phyloP scores from a whole-genome alignment of 805 yeast genomes.

The Citeromyces nyonsensis region DNA sequence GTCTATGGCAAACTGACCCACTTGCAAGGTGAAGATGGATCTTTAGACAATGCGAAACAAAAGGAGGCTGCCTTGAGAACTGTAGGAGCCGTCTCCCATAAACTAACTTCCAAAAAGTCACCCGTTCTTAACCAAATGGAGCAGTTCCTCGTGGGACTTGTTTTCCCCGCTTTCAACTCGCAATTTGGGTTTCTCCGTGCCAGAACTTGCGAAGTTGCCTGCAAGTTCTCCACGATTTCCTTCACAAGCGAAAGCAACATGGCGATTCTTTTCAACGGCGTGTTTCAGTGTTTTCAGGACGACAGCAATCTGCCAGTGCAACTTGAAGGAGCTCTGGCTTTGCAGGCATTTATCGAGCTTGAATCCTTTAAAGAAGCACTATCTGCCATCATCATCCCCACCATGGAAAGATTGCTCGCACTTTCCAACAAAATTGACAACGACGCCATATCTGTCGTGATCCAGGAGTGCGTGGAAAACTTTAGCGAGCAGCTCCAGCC shows the following conservation, averaged over 20 bases:
- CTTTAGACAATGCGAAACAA: slow-evolving; percentile 39
- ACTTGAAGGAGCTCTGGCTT: slow-evolving; percentile 71
- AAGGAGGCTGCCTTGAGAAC: slow-evolving; percentile 73
- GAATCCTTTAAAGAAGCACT: slow-evolving; percentile 57
- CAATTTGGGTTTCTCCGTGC: slow-evolving; percentile 58
- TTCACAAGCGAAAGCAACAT: slow-evolving; percentile 23
- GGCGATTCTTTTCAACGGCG: slow-evolving; percentile 26
- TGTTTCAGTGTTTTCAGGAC: slow-evolving; percentile 29
- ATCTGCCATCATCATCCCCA: slow-evolving; percentile 53
- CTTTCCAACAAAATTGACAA: slow-evolving; percentile 73
- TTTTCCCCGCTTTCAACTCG: slow-evolving; percentile 60
- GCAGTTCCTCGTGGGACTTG: slow-evolving; percentile 39
- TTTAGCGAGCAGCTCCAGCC: slow-evolving; percentile 86
- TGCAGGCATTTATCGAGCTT: slow-evolving; percentile 61
- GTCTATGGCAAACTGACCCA: slow-evolving; percentile 33
- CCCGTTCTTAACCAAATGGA: slow-evolving; percentile 55
- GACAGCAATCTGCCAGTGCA: slow-evolving; percentile 53
- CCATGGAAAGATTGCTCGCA: slow-evolving; percentile 66
- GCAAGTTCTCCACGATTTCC: slow-evolving; percentile 48
- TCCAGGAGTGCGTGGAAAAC: slow-evolving; percentile 89
- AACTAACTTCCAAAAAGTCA: slow-evolving; percentile 36
- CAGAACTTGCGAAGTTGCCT: slow-evolving; percentile 49
- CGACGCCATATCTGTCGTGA: slow-evolving; percentile 76
- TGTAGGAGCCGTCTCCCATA: slow-evolving; percentile 55
- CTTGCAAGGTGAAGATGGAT: slow-evolving; percentile 19